These are phyloP conservation scores for Fusarium nelsonii DNA, from an alignment of 2,329 filamentous ascomycete species.

Conservation along the genomic window DNA sequence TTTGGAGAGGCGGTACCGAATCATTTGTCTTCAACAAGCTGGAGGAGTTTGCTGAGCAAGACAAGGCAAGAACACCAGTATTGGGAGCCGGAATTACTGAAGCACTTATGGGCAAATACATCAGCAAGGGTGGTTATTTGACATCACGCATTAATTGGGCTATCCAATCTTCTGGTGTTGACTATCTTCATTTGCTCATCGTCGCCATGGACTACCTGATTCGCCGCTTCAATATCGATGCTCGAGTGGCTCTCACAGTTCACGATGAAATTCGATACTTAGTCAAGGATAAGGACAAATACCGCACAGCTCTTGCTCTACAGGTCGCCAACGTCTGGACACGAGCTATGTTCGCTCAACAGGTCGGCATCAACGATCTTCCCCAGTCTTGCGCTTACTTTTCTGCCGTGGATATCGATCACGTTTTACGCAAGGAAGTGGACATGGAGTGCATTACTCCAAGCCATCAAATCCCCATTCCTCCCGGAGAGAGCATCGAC, in stretches of 20 bases:
- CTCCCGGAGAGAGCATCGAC: conserved; percentile 87
- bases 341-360: conserved; percentile 95
- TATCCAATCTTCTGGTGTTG: conserved; percentile 96
- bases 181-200: conserved; percentile 95
- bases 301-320: conserved; percentile 89
- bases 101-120: conserved; percentile 87
- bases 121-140: conserved; percentile 91
- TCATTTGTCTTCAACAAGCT: conserved; percentile 98
- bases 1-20: conserved; percentile 97
- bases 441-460: conserved; percentile 98
- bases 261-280: conserved; percentile 98
- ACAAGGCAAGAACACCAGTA: conserved; percentile 88
- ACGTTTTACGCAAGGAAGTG: conserved; percentile 96
- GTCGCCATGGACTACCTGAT: conserved; percentile 94
- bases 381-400: conserved; percentile 97
- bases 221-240: conserved; percentile 84
- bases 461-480: conserved; percentile 81
- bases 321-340: conserved; percentile 98
- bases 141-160: conserved; percentile 99
- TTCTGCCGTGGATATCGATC: conserved; percentile 93
- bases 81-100: conserved; percentile 96
- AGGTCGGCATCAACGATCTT: conserved; percentile 94
- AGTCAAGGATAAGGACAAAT: conserved; percentile 86
- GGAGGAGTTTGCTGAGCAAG: conserved; percentile 97
- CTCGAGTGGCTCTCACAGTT: conserved; percentile 90